Evolutionary conservation across 192 early-diverging fungal species (phyloP).

Genomic region (Backusella mclennaniae): DNA sequence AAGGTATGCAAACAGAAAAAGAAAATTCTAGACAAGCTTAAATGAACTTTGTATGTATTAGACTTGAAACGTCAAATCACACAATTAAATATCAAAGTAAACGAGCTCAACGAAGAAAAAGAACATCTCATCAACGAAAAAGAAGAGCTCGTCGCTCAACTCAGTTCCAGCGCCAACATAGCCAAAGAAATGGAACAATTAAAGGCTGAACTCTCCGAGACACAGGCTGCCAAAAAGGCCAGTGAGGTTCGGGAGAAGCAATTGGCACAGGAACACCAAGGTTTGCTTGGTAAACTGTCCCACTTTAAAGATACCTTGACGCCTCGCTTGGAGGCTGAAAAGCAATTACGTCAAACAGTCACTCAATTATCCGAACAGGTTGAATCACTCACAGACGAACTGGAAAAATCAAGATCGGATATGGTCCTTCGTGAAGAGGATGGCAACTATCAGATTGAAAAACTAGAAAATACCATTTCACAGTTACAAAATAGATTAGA

Average conservation of each 20-base stretch:
- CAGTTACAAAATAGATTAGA: constrained; percentile 58
- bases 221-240: constrained; percentile 29
- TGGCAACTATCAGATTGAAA: constrained; percentile 52
- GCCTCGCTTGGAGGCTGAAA: constrained; percentile 83
- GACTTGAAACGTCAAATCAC: constrained; percentile 31
- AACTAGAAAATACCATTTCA: constrained; percentile 50
- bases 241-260: constrained; percentile 38
- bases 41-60: background rate
- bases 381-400: constrained; percentile 40
- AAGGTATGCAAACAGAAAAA: background rate
- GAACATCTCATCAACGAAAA: constrained; percentile 29
- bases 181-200: background rate
- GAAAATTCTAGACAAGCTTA: background rate
- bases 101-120: constrained; percentile 52
- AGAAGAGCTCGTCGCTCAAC: constrained; percentile 12
- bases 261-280: constrained; percentile 55
- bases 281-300: constrained; percentile 71
- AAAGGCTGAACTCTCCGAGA: constrained; percentile 26
- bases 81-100: constrained; percentile 22
- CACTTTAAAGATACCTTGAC: constrained; percentile 79
- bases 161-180: background rate
- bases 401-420: constrained; percentile 57
- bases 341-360: constrained; percentile 59
- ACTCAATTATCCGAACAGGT: constrained; percentile 55
- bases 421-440: constrained; percentile 64